Conservation (phyloP, 192 early-diverging fungal genomes). For the Backusella morwellensis region DNA sequence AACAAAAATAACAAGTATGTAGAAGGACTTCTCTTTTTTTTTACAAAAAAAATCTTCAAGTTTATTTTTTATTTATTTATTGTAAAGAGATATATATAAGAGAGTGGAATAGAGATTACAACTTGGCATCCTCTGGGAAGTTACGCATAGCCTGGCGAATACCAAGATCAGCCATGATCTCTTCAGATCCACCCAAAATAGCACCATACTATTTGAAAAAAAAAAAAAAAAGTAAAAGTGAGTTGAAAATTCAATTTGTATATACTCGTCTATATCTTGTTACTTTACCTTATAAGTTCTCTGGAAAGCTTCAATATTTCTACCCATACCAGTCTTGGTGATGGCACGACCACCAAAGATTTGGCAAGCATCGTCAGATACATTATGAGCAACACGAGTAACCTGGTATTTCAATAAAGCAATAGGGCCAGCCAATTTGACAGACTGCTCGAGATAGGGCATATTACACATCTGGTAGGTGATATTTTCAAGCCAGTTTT, state of each 20-base stretch:
- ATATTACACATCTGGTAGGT: slow-evolving; percentile 72
- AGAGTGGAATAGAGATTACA: background rate
- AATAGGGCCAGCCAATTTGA: slow-evolving; percentile 64
- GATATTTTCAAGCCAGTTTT: slow-evolving; percentile 61
- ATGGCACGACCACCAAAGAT: slow-evolving; percentile 76
- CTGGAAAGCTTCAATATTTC: slow-evolving; percentile 62
- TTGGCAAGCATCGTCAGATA: slow-evolving; percentile 66
- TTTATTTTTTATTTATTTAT: too few species aligned
- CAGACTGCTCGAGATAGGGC: slow-evolving; percentile 60
- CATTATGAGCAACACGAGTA: slow-evolving; percentile 58
- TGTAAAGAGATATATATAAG: background rate
- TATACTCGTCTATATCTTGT: background rate
- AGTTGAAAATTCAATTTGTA: background rate
- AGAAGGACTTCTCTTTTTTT: background rate
- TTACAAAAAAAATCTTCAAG: too few species aligned
- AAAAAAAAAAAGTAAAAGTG: background rate
- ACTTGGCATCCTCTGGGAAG: slow-evolving; percentile 20
- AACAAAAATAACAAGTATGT: background rate
- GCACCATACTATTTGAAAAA: slow-evolving; percentile 22
- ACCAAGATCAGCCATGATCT: slow-evolving; percentile 62
- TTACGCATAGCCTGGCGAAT: slow-evolving; percentile 57
- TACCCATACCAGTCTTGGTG: slow-evolving; percentile 71
- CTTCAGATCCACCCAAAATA: slow-evolving; percentile 47
- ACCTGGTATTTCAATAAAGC: slow-evolving; percentile 57
- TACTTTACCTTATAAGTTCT: slow-evolving; percentile 52